Percentiles rank a stretch among this genome's conserved stretches.
phyloP scores from a whole-genome alignment of 2,329 filamentous ascomycete genomes.

The Aureobasidium sp. region DNA sequence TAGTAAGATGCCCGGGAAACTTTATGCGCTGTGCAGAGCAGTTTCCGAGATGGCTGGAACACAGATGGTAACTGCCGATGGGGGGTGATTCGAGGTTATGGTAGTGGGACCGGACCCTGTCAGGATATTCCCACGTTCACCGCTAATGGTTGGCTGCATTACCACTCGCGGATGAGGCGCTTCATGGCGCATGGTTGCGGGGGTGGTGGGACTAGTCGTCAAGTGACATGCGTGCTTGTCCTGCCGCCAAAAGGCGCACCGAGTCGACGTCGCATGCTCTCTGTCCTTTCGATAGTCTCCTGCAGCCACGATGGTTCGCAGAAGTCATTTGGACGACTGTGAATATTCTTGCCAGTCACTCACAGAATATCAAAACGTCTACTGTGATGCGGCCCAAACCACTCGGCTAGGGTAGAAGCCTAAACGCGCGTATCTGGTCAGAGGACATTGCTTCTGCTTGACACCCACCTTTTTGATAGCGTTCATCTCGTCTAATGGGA shows the following conservation, averaged over 20 bases:
- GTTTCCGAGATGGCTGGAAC: slow-evolving; percentile 12
- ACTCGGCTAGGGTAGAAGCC: background rate
- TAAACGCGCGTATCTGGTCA: slow-evolving; percentile 1
- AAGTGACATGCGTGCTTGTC: slow-evolving; percentile 16
- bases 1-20: slow-evolving; percentile 10
- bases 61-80: slow-evolving; percentile 13
- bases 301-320: slow-evolving; percentile 17
- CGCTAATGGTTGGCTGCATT: slow-evolving; percentile 18
- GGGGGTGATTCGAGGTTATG: slow-evolving; percentile 5
- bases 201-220: slow-evolving; percentile 16
- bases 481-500: slow-evolving; percentile 13
- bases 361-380: background rate
- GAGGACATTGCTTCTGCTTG: slow-evolving; percentile 14
- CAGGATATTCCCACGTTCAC: slow-evolving; percentile 15
- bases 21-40: slow-evolving; percentile 13
- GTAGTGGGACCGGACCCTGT: slow-evolving; percentile 16
- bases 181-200: slow-evolving; percentile 16
- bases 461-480: slow-evolving; percentile 14
- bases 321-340: background rate
- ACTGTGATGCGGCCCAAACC: slow-evolving; percentile 2
- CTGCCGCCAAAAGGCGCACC: slow-evolving; percentile 6
- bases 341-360: background rate
- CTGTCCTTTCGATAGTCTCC: slow-evolving; percentile 15
- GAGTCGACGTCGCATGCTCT: slow-evolving; percentile 7
- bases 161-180: slow-evolving; percentile 16